These are phyloP conservation scores for Candida saitoana DNA, from an alignment of 805 yeast genomes.

Conservation along the genomic window DNA sequence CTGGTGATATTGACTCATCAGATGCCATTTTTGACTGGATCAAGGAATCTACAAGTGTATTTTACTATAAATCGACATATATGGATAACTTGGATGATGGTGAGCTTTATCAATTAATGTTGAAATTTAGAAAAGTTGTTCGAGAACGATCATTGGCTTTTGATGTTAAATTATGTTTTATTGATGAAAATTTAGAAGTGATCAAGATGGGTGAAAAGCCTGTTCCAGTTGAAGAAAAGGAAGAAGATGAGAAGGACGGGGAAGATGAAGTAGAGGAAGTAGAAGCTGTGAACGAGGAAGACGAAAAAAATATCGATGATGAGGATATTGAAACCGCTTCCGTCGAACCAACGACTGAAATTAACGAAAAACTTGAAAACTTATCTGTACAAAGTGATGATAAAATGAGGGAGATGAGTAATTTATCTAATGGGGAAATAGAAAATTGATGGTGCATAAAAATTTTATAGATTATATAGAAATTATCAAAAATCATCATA, in stretches of 20 bases:
- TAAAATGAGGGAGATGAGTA: background rate
- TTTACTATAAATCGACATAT: conserved; percentile 33
- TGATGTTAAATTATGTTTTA: conserved; percentile 43
- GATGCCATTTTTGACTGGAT: conserved; percentile 37
- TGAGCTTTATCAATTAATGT: conserved; percentile 39
- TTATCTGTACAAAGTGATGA: conserved; percentile 4
- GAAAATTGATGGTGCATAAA: background rate
- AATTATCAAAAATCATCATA: background rate
- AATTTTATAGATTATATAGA: background rate
- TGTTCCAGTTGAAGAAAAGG: conserved; percentile 1
- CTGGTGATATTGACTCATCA: conserved; percentile 10
- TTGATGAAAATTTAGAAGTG: conserved; percentile 25
- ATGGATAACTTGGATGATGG: conserved; percentile 37
- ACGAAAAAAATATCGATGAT: too few species aligned
- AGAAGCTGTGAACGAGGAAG: too few species aligned
- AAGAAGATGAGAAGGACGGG: background rate
- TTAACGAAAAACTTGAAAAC: conserved; percentile 17
- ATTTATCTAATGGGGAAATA: background rate
- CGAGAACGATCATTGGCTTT: conserved; percentile 45
- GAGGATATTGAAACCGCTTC: too few species aligned
- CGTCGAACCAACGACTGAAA: too few species aligned
- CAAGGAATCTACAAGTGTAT: conserved; percentile 38
- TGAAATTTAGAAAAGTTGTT: conserved; percentile 28
- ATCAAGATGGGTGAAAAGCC: conserved; percentile 2
- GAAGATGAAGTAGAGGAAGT: conserved; percentile 3